phyloP scores from a whole-genome alignment of 106 monocot species.

The Vanilla planifolia region DNA sequence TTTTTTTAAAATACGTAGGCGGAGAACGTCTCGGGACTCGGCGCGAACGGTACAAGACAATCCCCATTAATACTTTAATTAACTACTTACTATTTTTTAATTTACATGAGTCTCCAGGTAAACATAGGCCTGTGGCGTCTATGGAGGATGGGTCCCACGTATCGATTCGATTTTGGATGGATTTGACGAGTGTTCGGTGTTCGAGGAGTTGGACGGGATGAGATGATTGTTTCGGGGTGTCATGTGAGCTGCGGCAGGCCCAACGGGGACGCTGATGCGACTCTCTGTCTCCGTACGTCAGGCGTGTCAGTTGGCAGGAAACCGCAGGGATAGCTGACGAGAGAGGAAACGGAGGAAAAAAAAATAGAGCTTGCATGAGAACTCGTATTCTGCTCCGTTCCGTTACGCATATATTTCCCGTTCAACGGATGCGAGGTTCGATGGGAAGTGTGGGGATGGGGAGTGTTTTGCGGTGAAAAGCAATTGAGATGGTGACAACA shows the following conservation, averaged over 20 bases:
- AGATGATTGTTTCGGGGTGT: not conserved
- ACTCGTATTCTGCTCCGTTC: too few relatives aligned
- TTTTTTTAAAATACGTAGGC: too few relatives aligned
- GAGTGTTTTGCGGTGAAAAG: not conserved
- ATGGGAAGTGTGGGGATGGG: not conserved
- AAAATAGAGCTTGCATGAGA: too few relatives aligned
- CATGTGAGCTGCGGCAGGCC: not conserved
- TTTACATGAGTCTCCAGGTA: too few relatives aligned
- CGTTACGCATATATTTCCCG: too few relatives aligned
- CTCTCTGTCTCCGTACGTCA: slow-evolving; percentile 1
- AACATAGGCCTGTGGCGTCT: not conserved
- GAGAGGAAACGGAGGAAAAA: not conserved
- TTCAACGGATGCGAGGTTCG: too few relatives aligned
- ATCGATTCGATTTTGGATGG: not conserved
- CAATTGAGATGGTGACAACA: not conserved
- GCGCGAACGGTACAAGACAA: too few relatives aligned
- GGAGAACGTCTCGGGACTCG: too few relatives aligned
- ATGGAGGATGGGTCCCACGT: not conserved
- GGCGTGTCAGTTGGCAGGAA: not conserved
- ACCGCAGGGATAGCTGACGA: not conserved
- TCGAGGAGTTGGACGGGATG: not conserved
- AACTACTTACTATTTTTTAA: too few relatives aligned
- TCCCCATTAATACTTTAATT: too few relatives aligned
- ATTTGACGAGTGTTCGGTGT: not conserved
- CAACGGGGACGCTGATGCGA: slow-evolving; percentile 1